These are phyloP conservation scores for Heliocybe sulcata DNA, from an alignment of 1,284 basidiomycete species.

Conservation along the genomic window DNA sequence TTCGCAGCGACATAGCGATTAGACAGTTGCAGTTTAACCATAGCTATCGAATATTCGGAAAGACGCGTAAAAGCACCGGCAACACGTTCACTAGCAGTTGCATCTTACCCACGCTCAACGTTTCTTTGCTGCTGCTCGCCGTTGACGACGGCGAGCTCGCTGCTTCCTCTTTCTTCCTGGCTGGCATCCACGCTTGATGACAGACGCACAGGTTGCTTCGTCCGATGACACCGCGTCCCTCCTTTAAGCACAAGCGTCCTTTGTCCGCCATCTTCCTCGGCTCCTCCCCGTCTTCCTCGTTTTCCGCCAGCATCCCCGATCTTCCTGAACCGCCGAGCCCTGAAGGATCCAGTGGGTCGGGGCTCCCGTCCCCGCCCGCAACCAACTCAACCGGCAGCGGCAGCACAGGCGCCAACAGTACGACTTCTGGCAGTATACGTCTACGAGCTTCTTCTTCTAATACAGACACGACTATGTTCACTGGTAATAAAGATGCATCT, in stretches of 20 bases:
- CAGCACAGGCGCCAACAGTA: slow-evolving; percentile 57
- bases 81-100: neutral
- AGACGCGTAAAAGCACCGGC: neutral
- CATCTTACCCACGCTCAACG: neutral
- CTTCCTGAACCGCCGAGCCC: slow-evolving; percentile 67
- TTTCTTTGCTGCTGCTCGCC: neutral
- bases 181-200: slow-evolving; percentile 1
- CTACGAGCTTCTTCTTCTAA: slow-evolving; percentile 24
- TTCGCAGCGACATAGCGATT: too few species aligned
- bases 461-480: slow-evolving; percentile 23
- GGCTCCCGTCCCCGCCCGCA: slow-evolving; percentile 71
- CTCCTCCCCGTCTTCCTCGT: slow-evolving; percentile 18
- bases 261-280: slow-evolving; percentile 41
- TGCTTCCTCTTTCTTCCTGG: neutral
- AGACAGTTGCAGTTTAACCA: too few species aligned
- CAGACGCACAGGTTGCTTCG: neutral
- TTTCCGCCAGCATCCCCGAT: slow-evolving; percentile 40
- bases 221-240: slow-evolving; percentile 2
- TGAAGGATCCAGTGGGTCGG: slow-evolving; percentile 42
- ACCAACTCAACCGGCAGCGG: slow-evolving; percentile 77
- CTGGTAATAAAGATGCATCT: slow-evolving; percentile 21
- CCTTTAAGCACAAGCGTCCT: slow-evolving; percentile 16
- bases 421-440: slow-evolving; percentile 39
- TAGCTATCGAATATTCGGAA: too few species aligned
- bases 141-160: slow-evolving; percentile 2